Evolutionary conservation across 2,329 filamentous ascomycete genomes (phyloP).

Genomic region (Fusarium nematophilum): DNA sequence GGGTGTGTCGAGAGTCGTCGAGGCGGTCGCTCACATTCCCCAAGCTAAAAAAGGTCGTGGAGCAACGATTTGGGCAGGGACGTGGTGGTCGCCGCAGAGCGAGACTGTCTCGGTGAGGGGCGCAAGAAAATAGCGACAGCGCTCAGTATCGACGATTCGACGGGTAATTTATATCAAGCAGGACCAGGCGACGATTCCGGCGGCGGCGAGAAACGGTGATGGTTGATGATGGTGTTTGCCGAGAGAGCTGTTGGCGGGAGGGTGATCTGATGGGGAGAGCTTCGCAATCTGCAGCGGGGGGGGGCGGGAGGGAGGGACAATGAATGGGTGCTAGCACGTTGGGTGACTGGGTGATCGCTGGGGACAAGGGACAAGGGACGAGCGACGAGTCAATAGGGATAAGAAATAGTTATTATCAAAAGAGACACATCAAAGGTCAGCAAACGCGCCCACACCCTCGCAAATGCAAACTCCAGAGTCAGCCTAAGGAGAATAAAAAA

Average conservation of each 20-base stretch:
- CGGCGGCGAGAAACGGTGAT: conserved; percentile 6
- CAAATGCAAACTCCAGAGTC: neutral
- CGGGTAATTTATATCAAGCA: neutral
- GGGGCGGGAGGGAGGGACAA: conserved; percentile 2
- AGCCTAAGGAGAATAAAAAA: neutral
- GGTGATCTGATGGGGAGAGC: conserved; percentile 35
- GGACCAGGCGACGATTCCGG: neutral
- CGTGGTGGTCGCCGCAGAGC: conserved; percentile 14
- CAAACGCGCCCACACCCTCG: conserved; percentile 9
- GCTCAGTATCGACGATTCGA: neutral
- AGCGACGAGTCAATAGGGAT: neutral
- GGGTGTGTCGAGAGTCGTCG: conserved; percentile 22
- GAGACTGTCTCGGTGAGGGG: conserved; percentile 18
- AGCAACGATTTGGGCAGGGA: conserved; percentile 36
- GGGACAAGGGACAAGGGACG: conserved; percentile 12
- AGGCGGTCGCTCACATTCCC: conserved; percentile 41
- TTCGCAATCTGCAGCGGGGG: conserved; percentile 34
- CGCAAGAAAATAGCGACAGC: conserved; percentile 12
- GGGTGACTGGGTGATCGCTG: conserved; percentile 27
- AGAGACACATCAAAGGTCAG: neutral
- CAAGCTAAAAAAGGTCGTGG: conserved; percentile 19
- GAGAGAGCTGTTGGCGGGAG: conserved; percentile 20
- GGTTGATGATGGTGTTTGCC: conserved; percentile 9
- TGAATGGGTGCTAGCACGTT: conserved; percentile 28
- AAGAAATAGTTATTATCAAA: neutral